A percentile compares a stretch with the other conserved stretches of the same genome.
phyloP scores from a whole-genome alignment of 140 eudicot genomes.

The Flaveria floridana region DNA sequence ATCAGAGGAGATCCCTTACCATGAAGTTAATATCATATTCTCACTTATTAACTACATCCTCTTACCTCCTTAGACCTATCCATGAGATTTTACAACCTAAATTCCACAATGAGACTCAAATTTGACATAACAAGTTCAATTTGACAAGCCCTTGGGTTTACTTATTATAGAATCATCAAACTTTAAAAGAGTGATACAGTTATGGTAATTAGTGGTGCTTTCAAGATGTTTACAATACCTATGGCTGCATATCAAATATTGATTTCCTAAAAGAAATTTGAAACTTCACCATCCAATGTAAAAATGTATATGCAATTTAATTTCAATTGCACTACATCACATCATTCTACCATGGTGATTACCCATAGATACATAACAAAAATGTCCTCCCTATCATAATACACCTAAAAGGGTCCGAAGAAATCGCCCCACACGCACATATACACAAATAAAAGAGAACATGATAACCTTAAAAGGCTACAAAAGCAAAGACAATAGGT shows the following conservation, averaged over 20 bases:
- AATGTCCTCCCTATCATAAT: too few relatives aligned
- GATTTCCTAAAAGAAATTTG: not conserved
- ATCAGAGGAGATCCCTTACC: not conserved
- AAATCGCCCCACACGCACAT: too few relatives aligned
- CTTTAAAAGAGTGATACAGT: not conserved
- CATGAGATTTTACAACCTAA: not conserved
- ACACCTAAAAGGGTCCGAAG: too few relatives aligned
- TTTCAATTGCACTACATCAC: not conserved
- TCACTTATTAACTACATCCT: not conserved
- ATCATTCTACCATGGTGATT: not conserved
- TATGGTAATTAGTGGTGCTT: not conserved
- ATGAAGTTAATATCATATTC: not conserved
- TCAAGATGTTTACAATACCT: not conserved
- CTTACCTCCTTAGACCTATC: not conserved
- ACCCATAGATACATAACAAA: too few relatives aligned
- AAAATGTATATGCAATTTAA: not conserved
- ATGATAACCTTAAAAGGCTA: not conserved
- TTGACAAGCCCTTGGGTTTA: not conserved
- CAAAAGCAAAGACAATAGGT: slow-evolving; percentile 9
- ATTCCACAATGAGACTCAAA: not conserved
- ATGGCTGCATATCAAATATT: not conserved
- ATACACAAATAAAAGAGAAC: not conserved
- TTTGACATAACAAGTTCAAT: not conserved
- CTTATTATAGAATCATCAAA: not conserved
- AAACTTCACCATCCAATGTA: not conserved